These are phyloP conservation scores for Scutellaria barbata DNA, from an alignment of 257 asterid genomes.

Conservation along the genomic window DNA sequence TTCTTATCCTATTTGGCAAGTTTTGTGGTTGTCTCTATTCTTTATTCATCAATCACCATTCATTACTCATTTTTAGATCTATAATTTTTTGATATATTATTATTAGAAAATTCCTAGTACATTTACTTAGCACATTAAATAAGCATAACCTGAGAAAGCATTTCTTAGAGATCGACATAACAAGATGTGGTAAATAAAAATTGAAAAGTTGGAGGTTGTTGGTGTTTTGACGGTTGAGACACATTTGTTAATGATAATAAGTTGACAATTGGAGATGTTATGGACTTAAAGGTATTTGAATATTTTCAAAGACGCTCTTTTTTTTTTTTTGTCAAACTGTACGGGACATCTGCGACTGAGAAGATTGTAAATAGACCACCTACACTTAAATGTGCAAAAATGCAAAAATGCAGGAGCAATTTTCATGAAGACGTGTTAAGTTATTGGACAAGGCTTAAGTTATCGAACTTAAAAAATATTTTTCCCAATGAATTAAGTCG, in stretches of 20 bases:
- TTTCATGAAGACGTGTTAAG: too few relatives aligned
- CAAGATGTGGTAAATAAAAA: not conserved
- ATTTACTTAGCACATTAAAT: not conserved
- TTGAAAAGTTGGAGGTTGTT: not conserved
- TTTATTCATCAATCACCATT: too few relatives aligned
- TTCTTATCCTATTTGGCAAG: too few relatives aligned
- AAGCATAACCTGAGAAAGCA: not conserved
- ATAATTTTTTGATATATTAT: too few relatives aligned
- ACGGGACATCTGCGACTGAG: not conserved
- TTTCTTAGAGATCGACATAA: not conserved
- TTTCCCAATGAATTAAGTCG: too few relatives aligned
- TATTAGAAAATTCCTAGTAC: not conserved
- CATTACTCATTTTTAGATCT: too few relatives aligned
- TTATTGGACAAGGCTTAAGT: too few relatives aligned
- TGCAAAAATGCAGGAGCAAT: not conserved
- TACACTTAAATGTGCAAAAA: not conserved
- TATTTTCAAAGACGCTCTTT: not conserved
- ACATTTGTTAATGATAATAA: not conserved
- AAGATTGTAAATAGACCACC: not conserved
- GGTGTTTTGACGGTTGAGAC: slow-evolving; percentile 17
- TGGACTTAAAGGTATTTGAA: not conserved
- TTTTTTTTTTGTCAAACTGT: not conserved
- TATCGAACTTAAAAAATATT: too few relatives aligned
- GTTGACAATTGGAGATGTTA: not conserved
- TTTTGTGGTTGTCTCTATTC: too few relatives aligned